Base-by-base conservation (phyloP, 148 eudicot genomes). In the Beta vulgaris region DNA sequence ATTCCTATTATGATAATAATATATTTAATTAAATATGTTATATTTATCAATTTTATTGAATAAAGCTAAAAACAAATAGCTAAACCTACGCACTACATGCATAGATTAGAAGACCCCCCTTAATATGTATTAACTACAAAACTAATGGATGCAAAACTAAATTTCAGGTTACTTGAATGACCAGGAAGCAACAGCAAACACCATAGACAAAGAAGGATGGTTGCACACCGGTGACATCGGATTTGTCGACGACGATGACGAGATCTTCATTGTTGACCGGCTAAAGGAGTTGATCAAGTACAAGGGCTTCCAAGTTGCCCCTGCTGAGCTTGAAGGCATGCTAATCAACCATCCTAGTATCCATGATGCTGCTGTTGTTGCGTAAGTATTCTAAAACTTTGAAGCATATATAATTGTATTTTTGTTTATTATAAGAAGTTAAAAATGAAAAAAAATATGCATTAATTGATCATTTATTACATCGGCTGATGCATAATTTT, bases 301-400 rank as follows among this genome's bases (percentile, higher is more conserved):
- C 83, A 93, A 93, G 71, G 98, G 96, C 28, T 93, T 93, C 77
- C 98, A 93, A 85, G 96, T 93, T 73, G 81, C 98, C 74, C 98
- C 98, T 0, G 98, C 98, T 10, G 97, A 93, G 86, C 92, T 93
- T 7, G 97, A 91, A 84, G 90, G 90, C 39, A 87, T 93, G 76
- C 86, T 93, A 28, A 80, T 93, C 26, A 86, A 79, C 81, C 88
- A 90, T 73, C 89, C 91, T 19, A 61, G 69, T 51, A 93, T 93
- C 59, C 74, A 87, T 0, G 98, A 93, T 78, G 98, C 97, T 7
- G 98, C 97, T 23, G 98, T 93, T 71, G 94, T 93, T 2, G 90
- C 94, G 98, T 93, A 85, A 82, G 92, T 83, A 36, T 13, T 36
- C 15, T 51, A 7, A n/a, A n/a, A n/a, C n/a, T n/a, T n/a, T n/a